Evolutionary conservation across 768 basidiomycete species (phyloP).

Genomic region (Rubroboletus pulcherrimus): DNA sequence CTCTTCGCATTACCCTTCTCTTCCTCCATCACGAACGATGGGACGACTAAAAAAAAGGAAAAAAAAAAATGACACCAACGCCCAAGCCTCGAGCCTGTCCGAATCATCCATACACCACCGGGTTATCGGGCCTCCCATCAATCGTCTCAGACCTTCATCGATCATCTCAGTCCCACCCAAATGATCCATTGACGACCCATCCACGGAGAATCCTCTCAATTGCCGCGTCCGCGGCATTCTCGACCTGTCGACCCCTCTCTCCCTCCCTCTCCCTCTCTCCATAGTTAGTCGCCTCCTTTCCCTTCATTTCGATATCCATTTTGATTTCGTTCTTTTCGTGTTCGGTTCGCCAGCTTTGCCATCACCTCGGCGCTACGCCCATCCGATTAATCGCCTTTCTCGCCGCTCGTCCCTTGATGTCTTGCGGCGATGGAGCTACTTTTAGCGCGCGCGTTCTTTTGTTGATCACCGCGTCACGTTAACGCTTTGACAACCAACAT

Average conservation of each 20-base stretch:
- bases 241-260: neutral
- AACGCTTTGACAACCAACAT: slow-evolving; percentile 1
- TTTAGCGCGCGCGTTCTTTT: slow-evolving; percentile 1
- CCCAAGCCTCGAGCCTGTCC: too few relatives aligned
- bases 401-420: slow-evolving; percentile 6
- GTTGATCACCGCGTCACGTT: slow-evolving; percentile 16
- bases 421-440: slow-evolving; percentile 1
- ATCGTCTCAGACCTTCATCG: neutral
- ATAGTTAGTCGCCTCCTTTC: neutral
- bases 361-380: slow-evolving; percentile 6
- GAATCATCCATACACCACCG: neutral
- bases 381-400: neutral
- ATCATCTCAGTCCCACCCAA: neutral
- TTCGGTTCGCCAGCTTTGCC: neutral
- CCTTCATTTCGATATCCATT: neutral
- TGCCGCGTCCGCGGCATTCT: slow-evolving; percentile 4
- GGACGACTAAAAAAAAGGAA: neutral
- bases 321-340: neutral
- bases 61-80: neutral
- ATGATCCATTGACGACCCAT: neutral
- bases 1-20: neutral
- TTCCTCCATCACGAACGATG: neutral
- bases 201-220: slow-evolving; percentile 3
- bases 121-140: neutral
- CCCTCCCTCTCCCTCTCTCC: neutral